Percentiles rank a stretch among this genome's conserved stretches.
Evolutionary conservation across 2,329 filamentous ascomycete species (phyloP).

Genomic region (Xylariaceae sp.): DNA sequence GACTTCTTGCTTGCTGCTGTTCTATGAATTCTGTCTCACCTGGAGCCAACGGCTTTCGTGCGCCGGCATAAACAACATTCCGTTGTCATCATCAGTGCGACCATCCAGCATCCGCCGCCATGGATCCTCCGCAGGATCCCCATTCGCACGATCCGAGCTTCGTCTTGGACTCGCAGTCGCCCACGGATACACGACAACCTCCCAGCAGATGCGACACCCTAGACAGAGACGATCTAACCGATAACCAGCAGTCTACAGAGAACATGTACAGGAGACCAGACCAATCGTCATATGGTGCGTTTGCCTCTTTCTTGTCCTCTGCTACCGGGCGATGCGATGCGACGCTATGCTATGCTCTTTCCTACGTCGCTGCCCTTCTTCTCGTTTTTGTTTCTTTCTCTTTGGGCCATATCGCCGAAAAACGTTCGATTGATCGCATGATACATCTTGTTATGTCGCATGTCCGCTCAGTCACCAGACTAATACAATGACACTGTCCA

Average conservation of each 20-base stretch:
- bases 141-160: conserved; percentile 35
- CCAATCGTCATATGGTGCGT: conserved; percentile 53
- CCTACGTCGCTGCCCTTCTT: neutral
- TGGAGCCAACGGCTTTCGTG: conserved; percentile 13
- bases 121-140: conserved; percentile 49
- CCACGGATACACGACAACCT: conserved; percentile 46
- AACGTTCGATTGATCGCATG: neutral
- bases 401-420: neutral
- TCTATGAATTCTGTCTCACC: conserved; percentile 17
- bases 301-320: neutral
- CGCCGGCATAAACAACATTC: conserved; percentile 14
- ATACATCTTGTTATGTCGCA: conserved; percentile 12
- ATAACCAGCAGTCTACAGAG: conserved; percentile 55
- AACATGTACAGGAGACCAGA: conserved; percentile 51
- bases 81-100: conserved; percentile 17
- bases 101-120: conserved; percentile 27
- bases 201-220: conserved; percentile 32
- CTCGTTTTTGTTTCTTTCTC: neutral
- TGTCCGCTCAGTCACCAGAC: conserved; percentile 12
- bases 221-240: conserved; percentile 45
- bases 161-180: conserved; percentile 39
- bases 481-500: conserved; percentile 25
- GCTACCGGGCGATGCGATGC: neutral
- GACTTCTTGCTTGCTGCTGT: neutral
- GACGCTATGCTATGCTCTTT: conserved; percentile 9